Conservation (phyloP, 768 basidiomycete species). For the Lactifluus subvellereus region DNA sequence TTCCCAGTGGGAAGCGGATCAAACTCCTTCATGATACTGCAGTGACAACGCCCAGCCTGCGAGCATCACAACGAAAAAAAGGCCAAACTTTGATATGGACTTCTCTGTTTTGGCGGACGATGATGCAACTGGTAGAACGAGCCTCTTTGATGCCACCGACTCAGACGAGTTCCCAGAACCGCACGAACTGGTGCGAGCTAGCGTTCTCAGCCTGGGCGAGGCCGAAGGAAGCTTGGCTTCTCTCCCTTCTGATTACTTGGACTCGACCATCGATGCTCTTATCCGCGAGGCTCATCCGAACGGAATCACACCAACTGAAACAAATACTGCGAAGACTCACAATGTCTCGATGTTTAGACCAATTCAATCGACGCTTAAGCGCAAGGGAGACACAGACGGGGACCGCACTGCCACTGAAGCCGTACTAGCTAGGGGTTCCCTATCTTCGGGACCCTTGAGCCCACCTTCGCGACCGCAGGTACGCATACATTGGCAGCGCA, state of each 20-base stretch:
- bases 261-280: constrained; percentile 41
- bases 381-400: neutral
- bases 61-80: constrained; percentile 20
- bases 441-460: neutral
- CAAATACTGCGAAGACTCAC: neutral
- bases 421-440: neutral
- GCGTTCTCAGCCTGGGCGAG: constrained; percentile 25
- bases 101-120: constrained; percentile 39
- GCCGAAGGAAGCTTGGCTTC: constrained; percentile 22
- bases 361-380: neutral
- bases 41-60: neutral
- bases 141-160: neutral
- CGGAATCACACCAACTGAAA: constrained; percentile 13
- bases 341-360: neutral
- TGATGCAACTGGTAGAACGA: neutral
- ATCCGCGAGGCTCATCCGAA: constrained; percentile 36
- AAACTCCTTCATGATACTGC: constrained; percentile 5
- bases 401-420: neutral
- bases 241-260: constrained; percentile 36
- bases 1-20: constrained; percentile 19
- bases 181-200: constrained; percentile 31
- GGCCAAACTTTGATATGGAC: constrained; percentile 42
- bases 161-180: constrained; percentile 34
- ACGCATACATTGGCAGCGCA: neutral
- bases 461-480: constrained; percentile 7